Evolutionary conservation across 345 rosid genomes (phyloP).

Genomic region (Acer saccharum): DNA sequence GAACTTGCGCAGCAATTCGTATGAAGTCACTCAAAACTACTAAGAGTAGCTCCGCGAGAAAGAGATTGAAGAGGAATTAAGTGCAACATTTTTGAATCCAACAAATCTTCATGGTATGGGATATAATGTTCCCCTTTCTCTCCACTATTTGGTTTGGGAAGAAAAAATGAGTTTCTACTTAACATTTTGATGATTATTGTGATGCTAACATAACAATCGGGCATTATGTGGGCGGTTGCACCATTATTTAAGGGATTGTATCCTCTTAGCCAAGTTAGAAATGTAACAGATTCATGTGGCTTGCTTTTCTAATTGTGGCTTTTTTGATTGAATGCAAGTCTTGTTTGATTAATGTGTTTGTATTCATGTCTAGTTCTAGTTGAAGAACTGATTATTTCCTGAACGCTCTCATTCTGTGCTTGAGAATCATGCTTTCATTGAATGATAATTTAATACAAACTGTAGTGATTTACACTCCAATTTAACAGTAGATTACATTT

Average conservation of each 20-base stretch:
- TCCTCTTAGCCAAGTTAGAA: not conserved
- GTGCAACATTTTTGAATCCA: conserved; percentile 3
- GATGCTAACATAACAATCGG: not conserved
- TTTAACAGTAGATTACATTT: not conserved
- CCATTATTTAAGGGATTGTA: not conserved
- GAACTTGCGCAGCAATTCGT: conserved; percentile 37
- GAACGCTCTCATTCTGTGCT: too few relatives aligned
- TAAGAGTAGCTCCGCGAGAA: conserved; percentile 23
- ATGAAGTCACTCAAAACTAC: not conserved
- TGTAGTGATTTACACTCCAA: not conserved
- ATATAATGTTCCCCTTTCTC: not conserved
- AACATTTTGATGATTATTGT: not conserved
- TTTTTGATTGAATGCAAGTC: not conserved
- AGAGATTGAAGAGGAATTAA: conserved; percentile 26
- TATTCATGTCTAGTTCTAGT: not conserved
- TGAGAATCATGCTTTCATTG: too few relatives aligned
- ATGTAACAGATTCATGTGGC: not conserved
- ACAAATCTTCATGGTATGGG: not conserved
- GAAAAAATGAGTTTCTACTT: not conserved
- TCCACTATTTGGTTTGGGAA: not conserved
- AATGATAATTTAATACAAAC: too few relatives aligned
- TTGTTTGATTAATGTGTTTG: not conserved
- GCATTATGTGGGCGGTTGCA: not conserved
- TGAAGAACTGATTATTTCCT: not conserved
- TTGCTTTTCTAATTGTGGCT: not conserved